Conservation (phyloP, 768 basidiomycete species). For the Pisolithus tinctorius region DNA sequence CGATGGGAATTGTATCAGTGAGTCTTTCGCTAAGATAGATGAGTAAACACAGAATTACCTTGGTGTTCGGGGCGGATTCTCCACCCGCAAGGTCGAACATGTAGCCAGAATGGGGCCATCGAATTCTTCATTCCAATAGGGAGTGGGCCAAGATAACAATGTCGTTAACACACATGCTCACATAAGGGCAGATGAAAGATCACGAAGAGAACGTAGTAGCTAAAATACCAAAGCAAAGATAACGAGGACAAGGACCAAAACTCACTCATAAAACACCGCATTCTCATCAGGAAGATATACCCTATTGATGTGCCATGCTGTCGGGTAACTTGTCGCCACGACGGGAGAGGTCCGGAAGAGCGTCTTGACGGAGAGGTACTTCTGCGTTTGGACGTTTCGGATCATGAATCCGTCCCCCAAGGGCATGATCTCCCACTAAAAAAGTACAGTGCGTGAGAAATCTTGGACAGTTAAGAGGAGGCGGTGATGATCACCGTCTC, state of each 20-base stretch:
- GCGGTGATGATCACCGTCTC: background rate
- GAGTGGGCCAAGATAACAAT: background rate
- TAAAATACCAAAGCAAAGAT: background rate
- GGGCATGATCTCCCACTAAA: background rate
- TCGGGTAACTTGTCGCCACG: background rate
- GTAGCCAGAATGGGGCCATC: background rate
- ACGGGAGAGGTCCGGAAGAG: background rate
- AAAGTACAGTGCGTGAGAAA: background rate
- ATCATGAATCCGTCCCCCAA: background rate
- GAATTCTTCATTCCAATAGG: conserved; percentile 1
- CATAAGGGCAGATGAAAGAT: background rate
- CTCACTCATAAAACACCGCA: background rate
- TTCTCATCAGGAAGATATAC: conserved; percentile 1
- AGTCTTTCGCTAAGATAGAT: background rate
- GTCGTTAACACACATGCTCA: background rate
- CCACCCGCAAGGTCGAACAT: conserved; percentile 1
- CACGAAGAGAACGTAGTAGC: background rate
- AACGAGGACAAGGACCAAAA: background rate
- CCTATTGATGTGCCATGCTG: background rate
- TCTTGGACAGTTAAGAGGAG: background rate
- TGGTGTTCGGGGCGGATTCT: background rate
- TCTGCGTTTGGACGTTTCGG: background rate
- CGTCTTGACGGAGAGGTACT: background rate
- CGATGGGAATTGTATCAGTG: background rate
- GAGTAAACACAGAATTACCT: background rate